Percentiles rank a stretch among this genome's conserved stretches.
Evolutionary conservation across 805 yeast species (phyloP).

Genomic region (Kuraishia piskuri): DNA sequence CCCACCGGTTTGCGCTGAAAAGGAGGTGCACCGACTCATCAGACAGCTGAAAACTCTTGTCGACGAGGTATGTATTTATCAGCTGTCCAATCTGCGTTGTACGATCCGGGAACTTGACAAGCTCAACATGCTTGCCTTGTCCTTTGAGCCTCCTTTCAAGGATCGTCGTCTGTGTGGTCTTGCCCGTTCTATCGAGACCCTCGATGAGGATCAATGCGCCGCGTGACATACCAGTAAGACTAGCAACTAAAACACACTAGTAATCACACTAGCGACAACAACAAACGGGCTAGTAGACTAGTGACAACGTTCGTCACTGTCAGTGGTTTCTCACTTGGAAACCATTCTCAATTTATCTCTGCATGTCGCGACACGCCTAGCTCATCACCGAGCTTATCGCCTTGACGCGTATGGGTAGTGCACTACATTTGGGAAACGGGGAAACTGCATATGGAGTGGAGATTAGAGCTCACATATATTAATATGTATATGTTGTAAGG

Average conservation of each 20-base stretch:
- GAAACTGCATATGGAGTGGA: no score
- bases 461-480: no score
- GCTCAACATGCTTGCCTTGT: constrained; percentile 27
- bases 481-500: no score
- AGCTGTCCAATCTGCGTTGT: constrained; percentile 72
- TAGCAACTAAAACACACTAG: no score
- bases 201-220: constrained; percentile 79
- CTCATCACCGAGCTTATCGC: neutral
- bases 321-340: no score
- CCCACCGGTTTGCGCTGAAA: constrained; percentile 96
- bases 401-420: neutral
- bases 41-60: constrained; percentile 38
- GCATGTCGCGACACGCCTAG: neutral
- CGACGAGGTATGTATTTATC: constrained; percentile 64
- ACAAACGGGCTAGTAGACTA: no score
- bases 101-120: constrained; percentile 83
- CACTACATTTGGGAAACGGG: no score
- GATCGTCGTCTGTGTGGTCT: constrained; percentile 66
- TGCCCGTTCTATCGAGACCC: constrained; percentile 94
- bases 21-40: constrained; percentile 83
- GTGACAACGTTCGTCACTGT: no score
- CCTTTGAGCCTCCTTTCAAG: constrained; percentile 20
- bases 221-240: constrained; percentile 29
- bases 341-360: no score
- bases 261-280: no score